phyloP scores from a whole-genome alignment of 2,329 filamentous ascomycete species.

The Fusarium sp. region DNA sequence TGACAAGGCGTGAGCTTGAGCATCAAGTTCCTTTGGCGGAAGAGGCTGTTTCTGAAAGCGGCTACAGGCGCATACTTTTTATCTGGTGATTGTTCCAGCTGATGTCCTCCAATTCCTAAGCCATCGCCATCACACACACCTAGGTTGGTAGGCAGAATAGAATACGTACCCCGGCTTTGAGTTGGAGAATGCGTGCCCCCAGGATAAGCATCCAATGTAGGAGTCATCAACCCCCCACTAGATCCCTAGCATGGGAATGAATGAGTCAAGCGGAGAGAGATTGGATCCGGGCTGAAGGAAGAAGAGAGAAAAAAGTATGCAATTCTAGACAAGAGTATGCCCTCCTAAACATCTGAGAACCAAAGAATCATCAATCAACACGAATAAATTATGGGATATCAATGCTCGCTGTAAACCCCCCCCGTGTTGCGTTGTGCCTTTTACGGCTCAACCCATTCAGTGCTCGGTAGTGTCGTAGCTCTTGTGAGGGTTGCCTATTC shows the following conservation, averaged over 20 bases:
- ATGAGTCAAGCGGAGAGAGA: conserved; percentile 21
- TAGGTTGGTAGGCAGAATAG: background rate
- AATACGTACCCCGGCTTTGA: background rate
- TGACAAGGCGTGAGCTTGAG: background rate
- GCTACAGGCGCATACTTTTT: background rate
- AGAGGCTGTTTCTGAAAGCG: background rate
- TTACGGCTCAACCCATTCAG: conserved; percentile 3
- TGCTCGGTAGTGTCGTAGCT: conserved; percentile 52
- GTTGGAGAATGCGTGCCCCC: background rate
- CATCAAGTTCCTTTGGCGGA: conserved; percentile 3
- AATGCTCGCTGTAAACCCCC: conserved; percentile 37
- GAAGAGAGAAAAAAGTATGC: conserved; percentile 13
- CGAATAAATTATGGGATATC: conserved; percentile 33
- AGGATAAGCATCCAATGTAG: conserved; percentile 4
- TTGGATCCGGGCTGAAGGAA: conserved; percentile 2
- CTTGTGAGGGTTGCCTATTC: conserved; percentile 60
- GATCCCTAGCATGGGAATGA: background rate
- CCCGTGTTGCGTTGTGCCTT: background rate
- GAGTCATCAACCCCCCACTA: conserved; percentile 39
- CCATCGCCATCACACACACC: background rate
- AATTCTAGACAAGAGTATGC: conserved; percentile 30
- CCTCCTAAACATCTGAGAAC: conserved; percentile 19
- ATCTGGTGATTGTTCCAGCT: background rate
- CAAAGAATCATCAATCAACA: conserved; percentile 15
- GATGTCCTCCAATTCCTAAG: background rate